Evolutionary conservation across 1,284 basidiomycete genomes (phyloP).

Genomic region (Trametes sp.): DNA sequence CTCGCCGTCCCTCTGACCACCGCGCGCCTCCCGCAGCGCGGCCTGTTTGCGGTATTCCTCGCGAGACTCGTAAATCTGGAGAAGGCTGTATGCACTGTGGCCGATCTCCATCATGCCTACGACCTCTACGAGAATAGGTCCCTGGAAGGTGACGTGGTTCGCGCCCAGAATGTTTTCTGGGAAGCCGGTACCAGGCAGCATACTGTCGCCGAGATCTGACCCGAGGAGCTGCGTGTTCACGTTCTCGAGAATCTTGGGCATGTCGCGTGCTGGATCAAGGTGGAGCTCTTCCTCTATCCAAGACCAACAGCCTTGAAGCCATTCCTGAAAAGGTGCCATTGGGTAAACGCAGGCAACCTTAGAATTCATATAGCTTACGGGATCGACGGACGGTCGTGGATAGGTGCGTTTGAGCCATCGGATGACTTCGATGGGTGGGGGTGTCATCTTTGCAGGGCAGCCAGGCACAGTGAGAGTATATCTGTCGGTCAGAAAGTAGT

Average conservation of each 20-base stretch:
- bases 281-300: slow-evolving; percentile 63
- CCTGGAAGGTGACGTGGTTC: slow-evolving; percentile 45
- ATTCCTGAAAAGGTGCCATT: slow-evolving; percentile 57
- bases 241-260: slow-evolving; percentile 56
- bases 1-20: slow-evolving; percentile 68
- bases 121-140: slow-evolving; percentile 71
- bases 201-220: slow-evolving; percentile 74
- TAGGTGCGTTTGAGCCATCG: slow-evolving; percentile 58
- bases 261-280: slow-evolving; percentile 53
- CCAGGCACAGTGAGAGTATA: background rate
- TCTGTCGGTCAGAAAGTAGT: background rate
- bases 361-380: slow-evolving; percentile 45
- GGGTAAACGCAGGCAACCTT: background rate
- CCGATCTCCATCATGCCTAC: slow-evolving; percentile 78
- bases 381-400: slow-evolving; percentile 62
- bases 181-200: slow-evolving; percentile 70
- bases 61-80: slow-evolving; percentile 68
- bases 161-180: slow-evolving; percentile 52
- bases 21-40: slow-evolving; percentile 50
- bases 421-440: slow-evolving; percentile 42
- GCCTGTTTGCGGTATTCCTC: slow-evolving; percentile 63
- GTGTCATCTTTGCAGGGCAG: slow-evolving; percentile 17
- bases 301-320: slow-evolving; percentile 73
- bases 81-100: slow-evolving; percentile 70
- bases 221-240: slow-evolving; percentile 73